Percentiles rank a stretch among this genome's conserved stretches.
These are phyloP conservation scores for Malbranchea zuffiana DNA, from an alignment of 2,329 filamentous ascomycete species.

Conservation along the genomic window DNA sequence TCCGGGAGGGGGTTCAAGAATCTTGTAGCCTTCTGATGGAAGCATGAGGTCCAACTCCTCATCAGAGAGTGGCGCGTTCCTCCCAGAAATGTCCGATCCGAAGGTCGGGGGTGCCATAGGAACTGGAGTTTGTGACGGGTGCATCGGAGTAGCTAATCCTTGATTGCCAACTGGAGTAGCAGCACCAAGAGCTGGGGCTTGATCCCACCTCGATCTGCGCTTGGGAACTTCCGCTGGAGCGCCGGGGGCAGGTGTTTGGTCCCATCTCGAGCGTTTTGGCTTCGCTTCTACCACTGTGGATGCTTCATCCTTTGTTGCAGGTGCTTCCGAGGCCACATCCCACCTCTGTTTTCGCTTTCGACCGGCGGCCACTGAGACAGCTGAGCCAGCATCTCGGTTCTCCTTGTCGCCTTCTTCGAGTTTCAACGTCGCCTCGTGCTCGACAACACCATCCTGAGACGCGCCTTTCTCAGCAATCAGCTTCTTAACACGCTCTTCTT, in stretches of 20 bases:
- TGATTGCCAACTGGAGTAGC: conserved; percentile 63
- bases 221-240: conserved; percentile 50
- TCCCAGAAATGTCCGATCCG: conserved; percentile 66
- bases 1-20: conserved; percentile 79
- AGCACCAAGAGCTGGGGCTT: conserved; percentile 57
- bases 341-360: conserved; percentile 90
- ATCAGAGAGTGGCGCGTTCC: conserved; percentile 75
- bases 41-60: conserved; percentile 90
- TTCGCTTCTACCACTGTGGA: conserved; percentile 48
- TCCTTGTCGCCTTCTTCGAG: conserved; percentile 57
- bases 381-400: conserved; percentile 57
- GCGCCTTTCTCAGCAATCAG: conserved; percentile 67
- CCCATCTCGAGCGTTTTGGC: conserved; percentile 74
- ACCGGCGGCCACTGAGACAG: conserved; percentile 51
- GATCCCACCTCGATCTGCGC: conserved; percentile 82
- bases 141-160: conserved; percentile 68
- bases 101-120: conserved; percentile 52
- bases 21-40: conserved; percentile 83
- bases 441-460: conserved; percentile 45
- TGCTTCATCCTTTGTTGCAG: conserved; percentile 42
- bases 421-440: conserved; percentile 64
- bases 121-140: conserved; percentile 51
- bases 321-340: conserved; percentile 60
- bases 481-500: conserved; percentile 76
- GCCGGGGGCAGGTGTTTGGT: conserved; percentile 59